phyloP scores from a whole-genome alignment of 768 basidiomycete genomes.

The Leucosporidium creatinivorum region DNA sequence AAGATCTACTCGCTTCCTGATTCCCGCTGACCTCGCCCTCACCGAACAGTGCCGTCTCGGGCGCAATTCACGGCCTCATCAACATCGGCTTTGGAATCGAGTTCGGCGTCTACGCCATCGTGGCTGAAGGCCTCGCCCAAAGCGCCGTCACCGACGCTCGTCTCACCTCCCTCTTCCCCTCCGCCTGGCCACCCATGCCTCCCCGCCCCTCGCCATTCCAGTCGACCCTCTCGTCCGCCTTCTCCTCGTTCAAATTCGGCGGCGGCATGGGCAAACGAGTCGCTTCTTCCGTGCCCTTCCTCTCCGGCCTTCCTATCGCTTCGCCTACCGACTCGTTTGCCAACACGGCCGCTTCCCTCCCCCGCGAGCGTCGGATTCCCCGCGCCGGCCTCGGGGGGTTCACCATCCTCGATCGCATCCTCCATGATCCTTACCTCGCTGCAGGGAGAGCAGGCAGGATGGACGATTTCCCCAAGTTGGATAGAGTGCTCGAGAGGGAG shows the following conservation, averaged over 20 bases:
- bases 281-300: slow-evolving; percentile 1
- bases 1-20: not conserved
- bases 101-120: slow-evolving; percentile 33
- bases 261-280: not conserved
- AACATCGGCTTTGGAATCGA: slow-evolving; percentile 37
- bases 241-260: slow-evolving; percentile 16
- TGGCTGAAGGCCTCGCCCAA: slow-evolving; percentile 36
- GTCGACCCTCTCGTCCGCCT: slow-evolving; percentile 23
- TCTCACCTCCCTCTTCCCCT: slow-evolving; percentile 23
- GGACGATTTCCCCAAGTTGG: slow-evolving; percentile 30
- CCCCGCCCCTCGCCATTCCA: slow-evolving; percentile 6
- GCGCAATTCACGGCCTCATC: slow-evolving; percentile 36
- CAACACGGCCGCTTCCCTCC: slow-evolving; percentile 11
- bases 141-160: slow-evolving; percentile 27
- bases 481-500: slow-evolving; percentile 20
- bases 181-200: slow-evolving; percentile 28
- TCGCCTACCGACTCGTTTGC: slow-evolving; percentile 14
- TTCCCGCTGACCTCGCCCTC: not conserved
- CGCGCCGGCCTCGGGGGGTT: slow-evolving; percentile 33
- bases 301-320: slow-evolving; percentile 10
- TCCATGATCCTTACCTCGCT: slow-evolving; percentile 33
- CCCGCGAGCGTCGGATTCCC: slow-evolving; percentile 20
- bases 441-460: slow-evolving; percentile 25
- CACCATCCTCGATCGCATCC: slow-evolving; percentile 35
- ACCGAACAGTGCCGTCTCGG: slow-evolving; percentile 19